A percentile compares a stretch with the other conserved stretches of the same genome.
Evolutionary conservation across 805 yeast genomes (phyloP).

Genomic region (Teunomyces tritomae): DNA sequence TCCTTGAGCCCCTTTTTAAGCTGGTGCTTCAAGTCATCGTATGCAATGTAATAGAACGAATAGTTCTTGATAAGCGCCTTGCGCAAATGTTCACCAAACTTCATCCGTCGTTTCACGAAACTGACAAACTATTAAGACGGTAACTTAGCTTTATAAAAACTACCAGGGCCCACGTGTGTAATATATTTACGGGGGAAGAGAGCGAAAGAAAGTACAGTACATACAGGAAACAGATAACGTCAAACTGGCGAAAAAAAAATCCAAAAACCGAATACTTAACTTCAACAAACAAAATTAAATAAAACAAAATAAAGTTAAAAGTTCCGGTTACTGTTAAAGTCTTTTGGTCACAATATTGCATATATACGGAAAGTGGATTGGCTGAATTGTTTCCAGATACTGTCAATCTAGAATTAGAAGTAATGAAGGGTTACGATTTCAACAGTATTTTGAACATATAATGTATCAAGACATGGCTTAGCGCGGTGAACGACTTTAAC

Average conservation of each 20-base stretch:
- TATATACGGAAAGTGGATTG: no score
- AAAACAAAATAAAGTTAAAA: background rate
- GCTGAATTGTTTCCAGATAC: no score
- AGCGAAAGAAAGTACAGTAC: background rate
- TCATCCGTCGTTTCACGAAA: slow-evolving; percentile 51
- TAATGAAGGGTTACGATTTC: no score
- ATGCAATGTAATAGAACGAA: slow-evolving; percentile 84
- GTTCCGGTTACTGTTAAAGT: background rate
- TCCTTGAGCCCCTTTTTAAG: slow-evolving; percentile 65
- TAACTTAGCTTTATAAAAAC: background rate
- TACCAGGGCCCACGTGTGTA: slow-evolving; percentile 1
- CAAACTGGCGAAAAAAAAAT: no score
- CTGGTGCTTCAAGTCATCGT: slow-evolving; percentile 85
- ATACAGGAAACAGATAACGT: background rate
- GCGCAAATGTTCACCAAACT: slow-evolving; percentile 92
- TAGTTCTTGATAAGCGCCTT: slow-evolving; percentile 88
- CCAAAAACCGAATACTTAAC: no score
- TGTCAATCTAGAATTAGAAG: no score
- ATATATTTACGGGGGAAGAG: background rate
- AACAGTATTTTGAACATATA: no score
- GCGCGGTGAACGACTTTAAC: no score
- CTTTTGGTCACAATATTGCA: no score
- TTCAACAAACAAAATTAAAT: no score
- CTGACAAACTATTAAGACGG: background rate
- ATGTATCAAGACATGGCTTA: no score